Percentiles rank a stretch among this genome's conserved stretches.
Evolutionary conservation across 768 basidiomycete genomes (phyloP).

Genomic region (Daedalea quercina): DNA sequence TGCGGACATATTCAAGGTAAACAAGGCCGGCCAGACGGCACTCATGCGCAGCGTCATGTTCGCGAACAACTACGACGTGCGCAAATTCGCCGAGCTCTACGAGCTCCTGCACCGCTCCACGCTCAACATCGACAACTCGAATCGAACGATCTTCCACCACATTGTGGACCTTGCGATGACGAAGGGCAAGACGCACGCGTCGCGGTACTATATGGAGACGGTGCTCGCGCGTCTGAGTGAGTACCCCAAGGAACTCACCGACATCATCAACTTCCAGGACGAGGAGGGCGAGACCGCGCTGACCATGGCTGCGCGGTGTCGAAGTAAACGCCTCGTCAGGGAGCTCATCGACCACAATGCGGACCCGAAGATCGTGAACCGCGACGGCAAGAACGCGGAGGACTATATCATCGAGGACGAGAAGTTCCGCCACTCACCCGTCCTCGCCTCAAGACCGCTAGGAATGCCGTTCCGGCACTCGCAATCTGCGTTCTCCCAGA

Average conservation of each 20-base stretch:
- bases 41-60: conserved; percentile 99
- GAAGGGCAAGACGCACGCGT: conserved; percentile 96
- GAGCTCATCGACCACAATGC: conserved; percentile 94
- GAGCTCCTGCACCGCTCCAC: conserved; percentile 97
- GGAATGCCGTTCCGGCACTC: conserved; percentile 71
- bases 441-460: conserved; percentile 58
- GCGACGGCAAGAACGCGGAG: conserved; percentile 94
- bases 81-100: conserved; percentile 97
- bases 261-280: conserved; percentile 98
- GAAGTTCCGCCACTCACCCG: conserved; percentile 88
- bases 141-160: conserved; percentile 97
- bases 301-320: conserved; percentile 92
- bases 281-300: conserved; percentile 98
- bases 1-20: conserved; percentile 95
- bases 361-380: conserved; percentile 89
- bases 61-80: conserved; percentile 98
- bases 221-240: conserved; percentile 81
- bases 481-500: conserved; percentile 51
- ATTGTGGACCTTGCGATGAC: conserved; percentile 96
- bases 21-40: conserved; percentile 93
- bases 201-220: conserved; percentile 98
- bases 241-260: conserved; percentile 92
- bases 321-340: conserved; percentile 93
- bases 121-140: conserved; percentile 96
- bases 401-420: conserved; percentile 99